These are phyloP conservation scores for Candida arabinofermentans DNA, from an alignment of 805 yeast species.

Conservation along the genomic window DNA sequence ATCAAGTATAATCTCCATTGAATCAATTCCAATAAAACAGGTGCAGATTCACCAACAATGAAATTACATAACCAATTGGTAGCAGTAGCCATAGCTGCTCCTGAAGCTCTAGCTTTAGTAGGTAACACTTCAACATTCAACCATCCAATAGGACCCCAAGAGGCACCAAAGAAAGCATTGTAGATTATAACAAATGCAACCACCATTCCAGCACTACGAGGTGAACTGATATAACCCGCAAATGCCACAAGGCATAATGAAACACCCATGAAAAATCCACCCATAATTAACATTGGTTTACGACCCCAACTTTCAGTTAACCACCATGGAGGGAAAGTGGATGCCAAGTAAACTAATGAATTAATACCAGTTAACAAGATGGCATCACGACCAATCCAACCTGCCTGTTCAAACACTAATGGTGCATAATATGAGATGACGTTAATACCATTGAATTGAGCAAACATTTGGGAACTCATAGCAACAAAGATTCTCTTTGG, in stretches of 20 bases:
- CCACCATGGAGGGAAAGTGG: constrained; percentile 89
- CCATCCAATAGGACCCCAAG: constrained; percentile 98
- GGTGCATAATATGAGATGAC: constrained; percentile 93
- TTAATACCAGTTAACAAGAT: constrained; percentile 87
- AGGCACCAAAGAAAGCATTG: constrained; percentile 81
- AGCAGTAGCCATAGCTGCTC: constrained; percentile 87
- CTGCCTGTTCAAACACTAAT: constrained; percentile 89
- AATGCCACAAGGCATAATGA: constrained; percentile 64
- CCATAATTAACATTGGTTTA: constrained; percentile 74
- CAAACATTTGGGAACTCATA: constrained; percentile 87
- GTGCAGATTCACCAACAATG: constrained; percentile 89
- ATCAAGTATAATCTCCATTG: constrained; percentile 78
- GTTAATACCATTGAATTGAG: constrained; percentile 90
- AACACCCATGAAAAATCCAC: constrained; percentile 75
- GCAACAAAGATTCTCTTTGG: constrained; percentile 79
- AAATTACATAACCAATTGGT: constrained; percentile 92
- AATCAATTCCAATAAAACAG: constrained; percentile 71
- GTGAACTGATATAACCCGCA: constrained; percentile 44
- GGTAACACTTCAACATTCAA: constrained; percentile 81
- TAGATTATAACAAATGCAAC: constrained; percentile 73
- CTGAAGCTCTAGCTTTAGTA: constrained; percentile 77
- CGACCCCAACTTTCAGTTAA: constrained; percentile 91
- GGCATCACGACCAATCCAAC: constrained; percentile 88
- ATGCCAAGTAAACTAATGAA: constrained; percentile 46
- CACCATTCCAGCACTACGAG: constrained; percentile 62